Conservation (phyloP, 495 filamentous ascomycete species). For the Cercophora samala region DNA sequence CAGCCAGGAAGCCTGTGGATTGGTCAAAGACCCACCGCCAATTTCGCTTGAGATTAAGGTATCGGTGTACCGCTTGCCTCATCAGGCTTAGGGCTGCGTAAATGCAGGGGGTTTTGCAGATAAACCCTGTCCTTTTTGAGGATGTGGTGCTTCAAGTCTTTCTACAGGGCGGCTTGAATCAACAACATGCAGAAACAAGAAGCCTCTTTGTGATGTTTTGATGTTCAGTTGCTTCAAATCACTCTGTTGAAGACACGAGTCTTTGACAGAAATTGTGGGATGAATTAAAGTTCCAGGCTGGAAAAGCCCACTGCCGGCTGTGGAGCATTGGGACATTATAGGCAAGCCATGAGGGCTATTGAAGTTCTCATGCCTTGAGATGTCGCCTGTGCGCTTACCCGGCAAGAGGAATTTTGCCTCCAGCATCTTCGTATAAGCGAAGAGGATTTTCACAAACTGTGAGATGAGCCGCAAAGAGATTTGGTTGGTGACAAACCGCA, state of each 20-base stretch:
- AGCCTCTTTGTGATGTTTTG: not conserved
- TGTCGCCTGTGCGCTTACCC: not conserved
- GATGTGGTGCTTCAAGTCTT: not conserved
- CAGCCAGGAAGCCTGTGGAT: slow-evolving; percentile 22
- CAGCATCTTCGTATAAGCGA: not conserved
- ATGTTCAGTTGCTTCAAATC: not conserved
- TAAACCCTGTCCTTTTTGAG: not conserved
- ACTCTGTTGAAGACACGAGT: not conserved
- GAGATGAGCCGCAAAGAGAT: not conserved
- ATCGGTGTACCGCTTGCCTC: slow-evolving; percentile 25
- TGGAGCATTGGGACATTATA: not conserved
- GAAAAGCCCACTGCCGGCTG: not conserved
- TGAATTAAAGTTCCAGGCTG: not conserved
- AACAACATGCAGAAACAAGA: not conserved
- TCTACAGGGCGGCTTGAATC: slow-evolving; percentile 3
- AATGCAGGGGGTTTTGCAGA: slow-evolving; percentile 17
- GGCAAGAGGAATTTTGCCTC: not conserved
- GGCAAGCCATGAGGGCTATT: not conserved
- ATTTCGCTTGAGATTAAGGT: slow-evolving; percentile 40
- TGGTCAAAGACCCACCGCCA: slow-evolving; percentile 28
- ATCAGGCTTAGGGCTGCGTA: slow-evolving; percentile 27
- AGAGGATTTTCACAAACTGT: not conserved
- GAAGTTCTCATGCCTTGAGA: not conserved
- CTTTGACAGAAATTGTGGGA: not conserved
- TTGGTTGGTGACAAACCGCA: too few relatives aligned